phyloP scores from a whole-genome alignment of 2,329 filamentous ascomycete species.

The Epichloe brachyelytri region DNA sequence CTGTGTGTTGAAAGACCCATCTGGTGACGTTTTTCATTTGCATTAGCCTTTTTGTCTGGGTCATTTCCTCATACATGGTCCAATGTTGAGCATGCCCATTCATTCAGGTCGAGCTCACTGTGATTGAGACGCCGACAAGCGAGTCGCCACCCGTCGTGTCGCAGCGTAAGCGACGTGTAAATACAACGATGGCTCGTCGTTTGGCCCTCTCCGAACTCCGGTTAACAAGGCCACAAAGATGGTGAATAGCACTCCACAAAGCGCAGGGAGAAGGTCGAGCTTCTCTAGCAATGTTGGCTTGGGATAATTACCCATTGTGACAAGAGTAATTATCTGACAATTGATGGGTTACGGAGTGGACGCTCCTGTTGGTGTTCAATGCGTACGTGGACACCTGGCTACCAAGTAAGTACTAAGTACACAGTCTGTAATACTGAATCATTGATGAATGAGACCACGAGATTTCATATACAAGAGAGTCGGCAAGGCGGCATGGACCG shows the following conservation, averaged over 20 bases:
- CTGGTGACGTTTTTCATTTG: background rate
- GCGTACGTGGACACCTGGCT: background rate
- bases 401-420: no score
- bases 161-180: slow-evolving; percentile 10
- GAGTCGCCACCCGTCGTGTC: slow-evolving; percentile 5
- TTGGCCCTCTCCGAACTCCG: slow-evolving; percentile 3
- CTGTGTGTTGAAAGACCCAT: slow-evolving; percentile 7
- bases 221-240: slow-evolving; percentile 3
- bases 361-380: no score
- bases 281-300: slow-evolving; percentile 2
- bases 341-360: no score
- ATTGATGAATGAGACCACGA: no score
- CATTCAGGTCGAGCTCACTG: slow-evolving; percentile 5
- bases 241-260: slow-evolving; percentile 5
- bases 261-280: slow-evolving; percentile 9
- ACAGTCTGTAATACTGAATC: no score
- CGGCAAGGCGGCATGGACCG: no score
- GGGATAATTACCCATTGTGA: background rate
- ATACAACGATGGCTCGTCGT: slow-evolving; percentile 9
- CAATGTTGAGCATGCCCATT: background rate
- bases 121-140: slow-evolving; percentile 8
- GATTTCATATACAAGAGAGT: no score
- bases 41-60: background rate
- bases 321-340: background rate
- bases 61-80: no score